A percentile compares a stretch with the other conserved stretches of the same genome.
Evolutionary conservation across 192 early-diverging fungal genomes (phyloP).

Genomic region (Mycoemilia scoparia): DNA sequence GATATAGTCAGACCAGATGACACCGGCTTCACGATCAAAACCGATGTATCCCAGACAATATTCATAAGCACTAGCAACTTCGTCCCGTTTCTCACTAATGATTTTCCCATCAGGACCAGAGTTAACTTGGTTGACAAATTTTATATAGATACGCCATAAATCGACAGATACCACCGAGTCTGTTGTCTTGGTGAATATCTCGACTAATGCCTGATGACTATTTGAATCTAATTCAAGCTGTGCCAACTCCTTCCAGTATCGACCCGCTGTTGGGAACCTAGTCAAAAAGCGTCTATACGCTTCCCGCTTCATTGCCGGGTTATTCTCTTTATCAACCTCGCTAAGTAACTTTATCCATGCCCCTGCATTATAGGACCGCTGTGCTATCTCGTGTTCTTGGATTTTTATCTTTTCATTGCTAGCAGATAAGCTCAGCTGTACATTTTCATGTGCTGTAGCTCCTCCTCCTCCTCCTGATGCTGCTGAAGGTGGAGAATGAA

Average conservation of each 20-base stretch:
- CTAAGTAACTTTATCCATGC: conserved; percentile 46
- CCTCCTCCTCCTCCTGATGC: too few relatives aligned
- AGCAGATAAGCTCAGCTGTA: too few relatives aligned
- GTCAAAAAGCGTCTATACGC: conserved; percentile 50
- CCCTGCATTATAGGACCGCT: conserved; percentile 38
- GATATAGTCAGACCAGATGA: conserved; percentile 79
- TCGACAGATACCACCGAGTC: conserved; percentile 68
- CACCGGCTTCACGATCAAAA: conserved; percentile 68
- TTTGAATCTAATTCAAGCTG: conserved; percentile 66
- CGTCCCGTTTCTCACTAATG: conserved; percentile 36
- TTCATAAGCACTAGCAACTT: conserved; percentile 70
- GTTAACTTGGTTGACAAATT: conserved; percentile 66
- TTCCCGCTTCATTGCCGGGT: conserved; percentile 36
- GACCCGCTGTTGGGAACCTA: conserved; percentile 66
- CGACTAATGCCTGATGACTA: conserved; percentile 56
- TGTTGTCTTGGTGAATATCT: conserved; percentile 69
- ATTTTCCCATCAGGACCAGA: conserved; percentile 28
- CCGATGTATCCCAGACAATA: conserved; percentile 79
- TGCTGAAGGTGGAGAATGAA: too few relatives aligned
- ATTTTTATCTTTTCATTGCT: conserved; percentile 27
- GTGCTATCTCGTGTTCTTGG: conserved; percentile 31
- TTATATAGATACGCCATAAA: conserved; percentile 75
- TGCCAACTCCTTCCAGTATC: conserved; percentile 58
- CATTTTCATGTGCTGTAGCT: too few relatives aligned
- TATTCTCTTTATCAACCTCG: conserved; percentile 37